Conservation (phyloP, 495 filamentous ascomycete species). For the Aspergillus cavernicola region DNA sequence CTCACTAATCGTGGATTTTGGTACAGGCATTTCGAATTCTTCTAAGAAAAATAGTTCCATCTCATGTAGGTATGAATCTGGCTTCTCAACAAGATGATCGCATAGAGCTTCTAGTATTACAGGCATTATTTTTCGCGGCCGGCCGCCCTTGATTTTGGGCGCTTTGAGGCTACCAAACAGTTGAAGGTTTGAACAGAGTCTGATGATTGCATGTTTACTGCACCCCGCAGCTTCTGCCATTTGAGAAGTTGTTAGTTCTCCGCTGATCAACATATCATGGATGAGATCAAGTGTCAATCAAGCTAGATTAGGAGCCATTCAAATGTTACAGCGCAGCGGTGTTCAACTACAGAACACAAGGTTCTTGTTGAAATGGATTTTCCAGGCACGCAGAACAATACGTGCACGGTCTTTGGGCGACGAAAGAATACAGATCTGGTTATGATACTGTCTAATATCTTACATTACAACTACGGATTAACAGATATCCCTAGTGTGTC, state of each 20-base stretch:
- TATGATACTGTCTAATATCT: too few relatives aligned
- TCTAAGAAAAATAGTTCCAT: slow-evolving; percentile 31
- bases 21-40: slow-evolving; percentile 21
- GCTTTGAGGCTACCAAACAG: slow-evolving; percentile 22
- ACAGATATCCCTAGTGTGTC: too few relatives aligned
- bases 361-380: too few relatives aligned
- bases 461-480: too few relatives aligned
- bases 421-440: too few relatives aligned
- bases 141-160: slow-evolving; percentile 14
- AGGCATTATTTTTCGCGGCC: slow-evolving; percentile 19
- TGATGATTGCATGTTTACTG: slow-evolving; percentile 21
- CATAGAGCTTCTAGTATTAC: slow-evolving; percentile 28
- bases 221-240: slow-evolving; percentile 22
- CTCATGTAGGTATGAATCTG: slow-evolving; percentile 22
- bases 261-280: slow-evolving; percentile 23
- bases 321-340: too few relatives aligned
- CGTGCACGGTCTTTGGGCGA: too few relatives aligned
- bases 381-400: too few relatives aligned
- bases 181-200: slow-evolving; percentile 23
- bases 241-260: slow-evolving; percentile 14
- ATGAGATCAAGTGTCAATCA: slow-evolving; percentile 12
- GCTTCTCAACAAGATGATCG: slow-evolving; percentile 21
- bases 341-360: too few relatives aligned
- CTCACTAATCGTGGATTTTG: slow-evolving; percentile 1
- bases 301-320: slow-evolving; percentile 16